Conservation (phyloP, 768 basidiomycete genomes). For the Cyclocybe cylindracea region DNA sequence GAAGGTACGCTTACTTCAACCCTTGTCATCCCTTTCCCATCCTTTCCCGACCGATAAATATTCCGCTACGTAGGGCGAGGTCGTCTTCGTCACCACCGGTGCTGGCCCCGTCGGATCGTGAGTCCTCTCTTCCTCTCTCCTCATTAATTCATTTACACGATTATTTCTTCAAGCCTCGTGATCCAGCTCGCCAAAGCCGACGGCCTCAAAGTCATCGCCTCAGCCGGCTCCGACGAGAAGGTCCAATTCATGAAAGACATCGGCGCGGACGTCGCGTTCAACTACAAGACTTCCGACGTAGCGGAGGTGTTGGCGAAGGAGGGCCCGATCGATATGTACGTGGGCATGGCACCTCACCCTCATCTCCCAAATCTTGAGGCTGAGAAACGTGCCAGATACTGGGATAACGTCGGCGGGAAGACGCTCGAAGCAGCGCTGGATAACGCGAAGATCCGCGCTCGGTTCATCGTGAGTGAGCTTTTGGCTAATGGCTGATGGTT, state of each 20-base stretch:
- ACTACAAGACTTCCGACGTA: conserved; percentile 65
- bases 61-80: conserved; percentile 32
- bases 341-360: neutral
- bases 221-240: conserved; percentile 75
- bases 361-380: neutral
- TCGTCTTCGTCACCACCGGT: conserved; percentile 38
- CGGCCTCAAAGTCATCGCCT: conserved; percentile 66
- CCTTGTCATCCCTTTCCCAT: no score
- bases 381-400: conserved; percentile 33
- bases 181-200: conserved; percentile 52
- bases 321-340: conserved; percentile 50
- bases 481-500: neutral
- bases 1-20: conserved; percentile 23
- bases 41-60: no score
- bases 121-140: conserved; percentile 16
- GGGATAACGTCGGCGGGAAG: conserved; percentile 64
- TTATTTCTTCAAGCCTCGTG: conserved; percentile 36
- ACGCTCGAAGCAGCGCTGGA: conserved; percentile 56
- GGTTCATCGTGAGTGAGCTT: conserved; percentile 47
- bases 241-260: conserved; percentile 58
- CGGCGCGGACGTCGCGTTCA: conserved; percentile 71
- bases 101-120: conserved; percentile 64
- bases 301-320: conserved; percentile 53
- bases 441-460: conserved; percentile 40
- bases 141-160: neutral